phyloP scores from a whole-genome alignment of 192 early-diverging fungal species.

The Umbelopsis sp. region DNA sequence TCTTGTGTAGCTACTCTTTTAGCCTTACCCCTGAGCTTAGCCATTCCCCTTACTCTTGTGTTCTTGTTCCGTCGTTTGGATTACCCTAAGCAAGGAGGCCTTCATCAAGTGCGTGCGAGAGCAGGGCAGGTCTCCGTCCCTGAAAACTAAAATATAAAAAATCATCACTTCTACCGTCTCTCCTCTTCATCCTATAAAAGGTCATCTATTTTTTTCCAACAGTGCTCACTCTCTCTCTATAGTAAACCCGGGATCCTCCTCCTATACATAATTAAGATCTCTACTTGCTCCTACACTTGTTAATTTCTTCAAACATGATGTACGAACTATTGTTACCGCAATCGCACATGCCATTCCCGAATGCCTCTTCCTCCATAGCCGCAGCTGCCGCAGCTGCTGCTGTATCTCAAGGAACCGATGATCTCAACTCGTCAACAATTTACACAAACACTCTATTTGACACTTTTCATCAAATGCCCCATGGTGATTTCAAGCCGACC shows the following conservation, averaged over 20 bases:
- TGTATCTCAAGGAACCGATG: neutral
- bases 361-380: constrained; percentile 5
- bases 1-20: constrained; percentile 7
- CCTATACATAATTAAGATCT: neutral
- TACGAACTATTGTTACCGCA: constrained; percentile 6
- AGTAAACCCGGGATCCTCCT: neutral
- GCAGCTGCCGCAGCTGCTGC: neutral
- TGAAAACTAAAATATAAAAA: neutral
- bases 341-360: constrained; percentile 7
- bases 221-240: neutral
- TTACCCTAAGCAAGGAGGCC: neutral
- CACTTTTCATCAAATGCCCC: constrained; percentile 18
- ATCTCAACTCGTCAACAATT: constrained; percentile 1
- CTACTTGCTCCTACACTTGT: neutral
- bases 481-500: constrained; percentile 62
- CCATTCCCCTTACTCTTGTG: constrained; percentile 10
- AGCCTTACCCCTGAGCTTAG: constrained; percentile 13
- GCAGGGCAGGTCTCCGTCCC: neutral
- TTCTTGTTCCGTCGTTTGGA: neutral
- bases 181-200: constrained; percentile 11
- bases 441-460: neutral
- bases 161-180: neutral
- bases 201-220: neutral
- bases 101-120: neutral
- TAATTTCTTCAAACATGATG: neutral